A percentile compares a stretch with the other conserved stretches of the same genome.
Conservation (phyloP, 148 eudicot genomes). For the Rhododendron simsii region DNA sequence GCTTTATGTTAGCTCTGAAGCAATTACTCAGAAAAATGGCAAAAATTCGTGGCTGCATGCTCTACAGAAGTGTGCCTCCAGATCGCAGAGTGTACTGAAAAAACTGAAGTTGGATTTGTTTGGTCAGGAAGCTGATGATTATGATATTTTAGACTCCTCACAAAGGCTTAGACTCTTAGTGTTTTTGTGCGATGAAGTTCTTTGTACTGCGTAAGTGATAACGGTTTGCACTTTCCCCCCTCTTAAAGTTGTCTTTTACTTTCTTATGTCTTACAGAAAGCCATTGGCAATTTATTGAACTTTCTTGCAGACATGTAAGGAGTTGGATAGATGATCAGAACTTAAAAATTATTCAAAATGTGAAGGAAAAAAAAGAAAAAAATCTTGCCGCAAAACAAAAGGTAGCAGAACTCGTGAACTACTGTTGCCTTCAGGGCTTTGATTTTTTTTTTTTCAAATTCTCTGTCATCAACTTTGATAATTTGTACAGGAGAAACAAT, state of each 20-base stretch:
- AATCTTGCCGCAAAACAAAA: conserved; percentile 56
- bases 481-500: conserved; percentile 49
- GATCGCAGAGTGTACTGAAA: conserved; percentile 34
- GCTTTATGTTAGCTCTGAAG: conserved; percentile 28
- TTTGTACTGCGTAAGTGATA: conserved; percentile 57
- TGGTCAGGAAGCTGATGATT: conserved; percentile 41
- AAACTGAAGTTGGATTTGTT: conserved; percentile 40
- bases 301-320: conserved; percentile 51
- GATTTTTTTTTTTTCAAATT: background rate
- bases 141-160: conserved; percentile 55
- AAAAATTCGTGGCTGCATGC: conserved; percentile 47
- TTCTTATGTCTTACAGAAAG: background rate
- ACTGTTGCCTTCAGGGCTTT: background rate
- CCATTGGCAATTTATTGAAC: background rate
- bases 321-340: conserved; percentile 69
- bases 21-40: conserved; percentile 27
- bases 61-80: conserved; percentile 44
- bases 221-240: background rate
- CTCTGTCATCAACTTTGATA: background rate
- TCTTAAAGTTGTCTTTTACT: background rate
- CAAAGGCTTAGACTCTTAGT: conserved; percentile 60
- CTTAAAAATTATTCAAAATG: conserved; percentile 31
- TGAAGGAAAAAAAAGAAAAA: conserved; percentile 62
- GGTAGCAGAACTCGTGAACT: conserved; percentile 32
- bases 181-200: conserved; percentile 82